Evolutionary conservation across 768 basidiomycete species (phyloP).

Genomic region (Leccinum ochraceum): DNA sequence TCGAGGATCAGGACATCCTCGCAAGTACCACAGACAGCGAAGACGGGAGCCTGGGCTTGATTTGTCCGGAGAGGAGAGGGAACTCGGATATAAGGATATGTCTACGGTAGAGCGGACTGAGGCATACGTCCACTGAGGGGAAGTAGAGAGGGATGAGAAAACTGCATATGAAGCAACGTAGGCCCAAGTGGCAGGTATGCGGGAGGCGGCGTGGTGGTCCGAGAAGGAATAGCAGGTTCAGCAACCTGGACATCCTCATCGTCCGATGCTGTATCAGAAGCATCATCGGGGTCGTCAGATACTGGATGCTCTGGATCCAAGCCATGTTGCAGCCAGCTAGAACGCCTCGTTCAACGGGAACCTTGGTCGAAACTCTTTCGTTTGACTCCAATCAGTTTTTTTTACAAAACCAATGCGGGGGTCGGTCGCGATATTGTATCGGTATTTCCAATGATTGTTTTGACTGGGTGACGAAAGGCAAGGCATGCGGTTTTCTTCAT

Average conservation of each 20-base stretch:
- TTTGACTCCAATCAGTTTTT: conserved; percentile 68
- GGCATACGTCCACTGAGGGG: conserved; percentile 50
- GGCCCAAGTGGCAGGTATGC: conserved; percentile 72
- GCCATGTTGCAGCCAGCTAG: conserved; percentile 47
- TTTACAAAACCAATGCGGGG: conserved; percentile 68
- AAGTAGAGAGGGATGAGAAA: conserved; percentile 63
- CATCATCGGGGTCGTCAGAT: conserved; percentile 38
- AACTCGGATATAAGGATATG: conserved; percentile 89
- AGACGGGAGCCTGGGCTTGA: conserved; percentile 90
- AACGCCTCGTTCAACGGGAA: conserved; percentile 35
- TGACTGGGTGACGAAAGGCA: conserved; percentile 17
- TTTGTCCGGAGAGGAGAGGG: conserved; percentile 84
- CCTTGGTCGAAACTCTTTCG: conserved; percentile 51
- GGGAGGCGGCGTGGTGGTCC: conserved; percentile 71
- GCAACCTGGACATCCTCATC: conserved; percentile 40
- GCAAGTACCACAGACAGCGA: conserved; percentile 95
- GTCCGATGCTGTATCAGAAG: conserved; percentile 42
- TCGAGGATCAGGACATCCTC: conserved; percentile 94
- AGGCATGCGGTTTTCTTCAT: conserved; percentile 44
- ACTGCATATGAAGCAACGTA: conserved; percentile 63
- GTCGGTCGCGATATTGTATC: conserved; percentile 65
- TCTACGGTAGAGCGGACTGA: conserved; percentile 72
- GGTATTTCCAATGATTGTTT: conserved; percentile 46
- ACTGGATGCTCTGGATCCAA: conserved; percentile 45
- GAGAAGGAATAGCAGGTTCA: conserved; percentile 35